Evolutionary conservation across 768 basidiomycete genomes (phyloP).

Genomic region (Termitomyces eurrhizus): DNA sequence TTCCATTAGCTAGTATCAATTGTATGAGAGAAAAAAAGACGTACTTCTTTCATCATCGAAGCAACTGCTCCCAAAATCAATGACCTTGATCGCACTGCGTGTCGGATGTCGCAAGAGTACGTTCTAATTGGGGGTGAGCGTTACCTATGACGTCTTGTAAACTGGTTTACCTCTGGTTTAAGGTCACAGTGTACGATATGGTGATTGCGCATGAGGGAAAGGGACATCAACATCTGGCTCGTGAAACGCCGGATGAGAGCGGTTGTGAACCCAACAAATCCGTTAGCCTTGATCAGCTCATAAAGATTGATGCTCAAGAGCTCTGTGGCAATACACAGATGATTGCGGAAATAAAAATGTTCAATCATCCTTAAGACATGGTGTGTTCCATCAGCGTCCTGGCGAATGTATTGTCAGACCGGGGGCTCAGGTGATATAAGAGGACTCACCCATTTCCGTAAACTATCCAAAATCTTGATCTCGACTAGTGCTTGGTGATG

Average conservation of each 20-base stretch:
- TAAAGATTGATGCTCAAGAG: conserved; percentile 97
- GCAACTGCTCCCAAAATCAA: conserved; percentile 98
- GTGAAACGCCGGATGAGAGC: conserved; percentile 94
- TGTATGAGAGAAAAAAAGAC: conserved; percentile 20
- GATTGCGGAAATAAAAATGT: conserved; percentile 96
- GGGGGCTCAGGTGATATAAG: conserved; percentile 7
- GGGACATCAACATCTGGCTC: conserved; percentile 88
- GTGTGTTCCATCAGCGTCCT: conserved; percentile 97
- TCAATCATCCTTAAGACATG: conserved; percentile 98
- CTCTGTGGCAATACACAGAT: conserved; percentile 98
- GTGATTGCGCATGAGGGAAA: conserved; percentile 93
- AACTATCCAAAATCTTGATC: conserved; percentile 95
- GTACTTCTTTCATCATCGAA: conserved; percentile 97
- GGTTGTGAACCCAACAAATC: conserved; percentile 97
- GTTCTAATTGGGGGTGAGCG: conserved; percentile 51
- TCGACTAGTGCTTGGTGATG: conserved; percentile 99
- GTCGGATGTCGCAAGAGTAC: conserved; percentile 91
- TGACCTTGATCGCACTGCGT: conserved; percentile 96
- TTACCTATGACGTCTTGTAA: background rate
- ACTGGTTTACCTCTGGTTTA: conserved; percentile 85
- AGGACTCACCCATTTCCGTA: conserved; percentile 87
- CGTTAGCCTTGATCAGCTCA: conserved; percentile 98
- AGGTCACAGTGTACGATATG: conserved; percentile 98
- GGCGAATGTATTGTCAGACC: conserved; percentile 8
- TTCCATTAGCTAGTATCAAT: background rate